Evolutionary conservation across 371 early-diverging fungal species (phyloP).

Genomic region (Apophysomyces ossiformis): DNA sequence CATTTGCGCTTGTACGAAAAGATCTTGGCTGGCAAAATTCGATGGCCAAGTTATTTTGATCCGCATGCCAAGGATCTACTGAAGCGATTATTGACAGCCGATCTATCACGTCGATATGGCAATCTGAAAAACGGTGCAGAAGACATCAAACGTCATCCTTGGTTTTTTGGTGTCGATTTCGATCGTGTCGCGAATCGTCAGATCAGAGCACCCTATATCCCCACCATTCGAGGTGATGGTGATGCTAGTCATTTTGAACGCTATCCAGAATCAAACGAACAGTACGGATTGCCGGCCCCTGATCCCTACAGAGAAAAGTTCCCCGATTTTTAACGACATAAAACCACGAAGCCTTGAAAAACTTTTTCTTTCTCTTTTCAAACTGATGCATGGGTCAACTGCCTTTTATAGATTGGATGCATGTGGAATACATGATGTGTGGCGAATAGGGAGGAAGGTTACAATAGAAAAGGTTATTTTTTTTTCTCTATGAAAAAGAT

Average conservation of each 20-base stretch:
- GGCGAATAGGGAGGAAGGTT: background rate
- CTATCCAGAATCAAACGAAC: slow-evolving; percentile 83
- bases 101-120: slow-evolving; percentile 91
- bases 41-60: slow-evolving; percentile 92
- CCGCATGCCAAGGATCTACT: slow-evolving; percentile 89
- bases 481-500: too few species aligned
- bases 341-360: background rate
- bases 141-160: slow-evolving; percentile 93
- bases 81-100: slow-evolving; percentile 84
- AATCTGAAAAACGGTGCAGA: slow-evolving; percentile 88
- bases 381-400: slow-evolving; percentile 9
- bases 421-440: slow-evolving; percentile 11
- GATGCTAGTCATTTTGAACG: slow-evolving; percentile 95
- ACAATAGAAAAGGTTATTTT: background rate
- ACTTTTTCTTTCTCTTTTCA: background rate
- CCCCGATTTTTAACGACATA: slow-evolving; percentile 31
- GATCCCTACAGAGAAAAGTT: slow-evolving; percentile 37
- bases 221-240: slow-evolving; percentile 82
- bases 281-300: slow-evolving; percentile 46
- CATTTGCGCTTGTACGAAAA: slow-evolving; percentile 94
- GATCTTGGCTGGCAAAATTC: slow-evolving; percentile 86
- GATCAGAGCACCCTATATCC: slow-evolving; percentile 91
- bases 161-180: slow-evolving; percentile 97
- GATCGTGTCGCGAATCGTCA: slow-evolving; percentile 71
- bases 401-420: slow-evolving; percentile 7